These are phyloP conservation scores for Pilatotrama ljubarskyi DNA, from an alignment of 768 basidiomycete species.

Conservation along the genomic window DNA sequence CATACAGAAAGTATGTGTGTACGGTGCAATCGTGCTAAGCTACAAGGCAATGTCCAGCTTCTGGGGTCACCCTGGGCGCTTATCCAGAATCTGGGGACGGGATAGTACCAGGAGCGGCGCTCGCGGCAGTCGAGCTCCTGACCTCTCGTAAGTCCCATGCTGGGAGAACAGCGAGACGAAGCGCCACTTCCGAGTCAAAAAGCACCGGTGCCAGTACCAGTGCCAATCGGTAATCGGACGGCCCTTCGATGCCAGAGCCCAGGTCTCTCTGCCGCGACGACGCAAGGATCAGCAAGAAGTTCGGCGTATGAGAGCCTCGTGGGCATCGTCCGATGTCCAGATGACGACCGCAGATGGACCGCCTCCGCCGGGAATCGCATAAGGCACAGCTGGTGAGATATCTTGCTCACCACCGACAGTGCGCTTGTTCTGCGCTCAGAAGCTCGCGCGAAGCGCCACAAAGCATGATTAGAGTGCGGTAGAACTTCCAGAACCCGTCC, in stretches of 20 bases:
- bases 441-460: slow-evolving; percentile 6
- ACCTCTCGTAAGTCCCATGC: too few species aligned
- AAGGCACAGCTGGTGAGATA: neutral
- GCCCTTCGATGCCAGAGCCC: neutral
- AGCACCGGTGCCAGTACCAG: too few species aligned
- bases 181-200: too few species aligned
- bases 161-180: too few species aligned
- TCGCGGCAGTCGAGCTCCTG: too few species aligned
- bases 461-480: slow-evolving; percentile 9
- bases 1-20: too few species aligned
- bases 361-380: neutral
- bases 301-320: slow-evolving; percentile 19
- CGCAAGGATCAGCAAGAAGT: slow-evolving; percentile 12
- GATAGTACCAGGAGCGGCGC: too few species aligned
- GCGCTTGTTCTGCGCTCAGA: neutral
- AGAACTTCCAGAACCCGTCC: slow-evolving; percentile 8
- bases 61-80: too few species aligned
- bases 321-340: slow-evolving; percentile 8
- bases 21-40: too few species aligned
- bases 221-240: too few species aligned
- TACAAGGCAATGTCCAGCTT: too few species aligned
- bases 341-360: slow-evolving; percentile 9
- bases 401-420: neutral
- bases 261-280: slow-evolving; percentile 10
- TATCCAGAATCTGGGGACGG: too few species aligned